Evolutionary conservation across 345 rosid species (phyloP).

Genomic region (Aethionema arabicum): DNA sequence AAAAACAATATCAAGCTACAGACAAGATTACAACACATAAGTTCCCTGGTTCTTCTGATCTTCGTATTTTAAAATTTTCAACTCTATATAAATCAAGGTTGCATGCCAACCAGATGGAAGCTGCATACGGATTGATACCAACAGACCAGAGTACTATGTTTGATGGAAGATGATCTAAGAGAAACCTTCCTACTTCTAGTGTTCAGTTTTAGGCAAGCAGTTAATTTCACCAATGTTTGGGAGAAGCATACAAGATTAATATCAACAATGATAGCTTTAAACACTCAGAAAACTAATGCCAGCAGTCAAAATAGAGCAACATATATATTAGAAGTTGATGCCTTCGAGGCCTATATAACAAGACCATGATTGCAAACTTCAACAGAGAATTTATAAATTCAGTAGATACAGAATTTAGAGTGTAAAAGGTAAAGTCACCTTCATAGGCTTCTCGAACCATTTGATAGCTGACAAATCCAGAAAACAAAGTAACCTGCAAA

Average conservation of each 20-base stretch:
- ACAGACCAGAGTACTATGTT: too few species aligned
- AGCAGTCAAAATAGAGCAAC: conserved; percentile 5
- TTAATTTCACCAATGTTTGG: conserved; percentile 1
- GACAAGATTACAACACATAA: conserved; percentile 9
- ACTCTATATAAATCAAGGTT: conserved; percentile 1
- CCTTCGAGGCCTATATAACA: not conserved
- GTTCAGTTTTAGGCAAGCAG: not conserved
- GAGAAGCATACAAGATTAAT: conserved; percentile 6
- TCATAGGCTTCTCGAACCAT: conserved; percentile 98
- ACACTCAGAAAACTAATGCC: not conserved
- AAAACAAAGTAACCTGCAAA: conserved; percentile 93
- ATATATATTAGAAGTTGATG: not conserved
- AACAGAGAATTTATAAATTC: not conserved
- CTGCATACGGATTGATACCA: not conserved
- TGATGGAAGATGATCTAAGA: too few species aligned
- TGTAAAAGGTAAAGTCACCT: conserved; percentile 45
- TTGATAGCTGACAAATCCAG: conserved; percentile 97
- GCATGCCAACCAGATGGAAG: conserved; percentile 6
- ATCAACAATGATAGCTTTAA: conserved; percentile 9
- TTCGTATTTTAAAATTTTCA: not conserved
- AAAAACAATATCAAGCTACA: conserved; percentile 2
- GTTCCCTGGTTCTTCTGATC: conserved; percentile 4
- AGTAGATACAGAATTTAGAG: not conserved
- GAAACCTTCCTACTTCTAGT: not conserved
- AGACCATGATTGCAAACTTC: conserved; percentile 11